Conservation (phyloP, 495 filamentous ascomycete species). For the Talaromyces nanjingensis region DNA sequence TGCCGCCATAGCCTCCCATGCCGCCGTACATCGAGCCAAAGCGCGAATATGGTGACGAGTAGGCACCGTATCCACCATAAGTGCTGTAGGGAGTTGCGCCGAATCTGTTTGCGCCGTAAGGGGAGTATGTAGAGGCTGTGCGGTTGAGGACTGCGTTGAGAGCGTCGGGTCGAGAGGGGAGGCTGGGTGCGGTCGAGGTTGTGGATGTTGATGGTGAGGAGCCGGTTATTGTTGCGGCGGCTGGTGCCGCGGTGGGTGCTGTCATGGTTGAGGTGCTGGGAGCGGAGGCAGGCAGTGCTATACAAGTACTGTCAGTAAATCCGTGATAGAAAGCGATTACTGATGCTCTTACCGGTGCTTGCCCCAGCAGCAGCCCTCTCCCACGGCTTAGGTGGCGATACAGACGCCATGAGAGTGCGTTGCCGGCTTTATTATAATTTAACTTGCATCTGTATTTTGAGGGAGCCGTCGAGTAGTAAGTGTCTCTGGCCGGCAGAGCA, state of each 20-base stretch:
- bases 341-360: slow-evolving; percentile 36
- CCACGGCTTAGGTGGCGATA: slow-evolving; percentile 95
- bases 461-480: neutral
- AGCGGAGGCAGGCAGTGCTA: neutral
- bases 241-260: slow-evolving; percentile 35
- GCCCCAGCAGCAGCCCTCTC: slow-evolving; percentile 61
- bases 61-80: slow-evolving; percentile 42
- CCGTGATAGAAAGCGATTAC: slow-evolving; percentile 2
- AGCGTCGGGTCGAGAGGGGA: slow-evolving; percentile 72
- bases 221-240: slow-evolving; percentile 24
- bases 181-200: slow-evolving; percentile 50
- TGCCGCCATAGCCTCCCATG: slow-evolving; percentile 30
- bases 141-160: slow-evolving; percentile 72
- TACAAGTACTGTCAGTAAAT: slow-evolving; percentile 2
- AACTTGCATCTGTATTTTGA: neutral
- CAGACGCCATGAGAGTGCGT: slow-evolving; percentile 40
- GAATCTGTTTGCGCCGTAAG: slow-evolving; percentile 59
- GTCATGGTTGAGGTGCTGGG: slow-evolving; percentile 10
- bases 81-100: slow-evolving; percentile 45
- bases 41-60: slow-evolving; percentile 61
- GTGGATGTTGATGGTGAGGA: slow-evolving; percentile 36
- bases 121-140: slow-evolving; percentile 76
- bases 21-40: slow-evolving; percentile 54
- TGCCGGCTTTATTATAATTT: neutral
- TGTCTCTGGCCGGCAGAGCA: neutral